These are phyloP conservation scores for Cordyceps farinosa DNA, from an alignment of 2,329 filamentous ascomycete species.

Conservation along the genomic window DNA sequence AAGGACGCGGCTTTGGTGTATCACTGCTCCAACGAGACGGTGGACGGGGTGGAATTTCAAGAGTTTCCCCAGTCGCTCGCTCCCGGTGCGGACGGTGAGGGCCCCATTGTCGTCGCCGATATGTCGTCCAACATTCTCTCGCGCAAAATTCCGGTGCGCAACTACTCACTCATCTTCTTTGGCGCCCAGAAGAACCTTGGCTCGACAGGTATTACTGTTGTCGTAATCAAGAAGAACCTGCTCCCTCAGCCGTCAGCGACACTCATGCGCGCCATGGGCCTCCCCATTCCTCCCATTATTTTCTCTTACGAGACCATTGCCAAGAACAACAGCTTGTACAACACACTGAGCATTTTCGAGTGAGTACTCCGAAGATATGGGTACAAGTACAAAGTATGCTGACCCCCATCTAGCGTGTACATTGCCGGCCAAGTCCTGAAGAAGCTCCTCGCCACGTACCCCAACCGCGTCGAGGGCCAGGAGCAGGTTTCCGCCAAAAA, in stretches of 20 bases:
- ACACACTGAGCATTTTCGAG: conserved; percentile 91
- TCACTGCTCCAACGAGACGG: conserved; percentile 91
- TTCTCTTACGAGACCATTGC: conserved; percentile 80
- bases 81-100: conserved; percentile 54
- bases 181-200: conserved; percentile 95
- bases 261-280: conserved; percentile 67
- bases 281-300: conserved; percentile 76
- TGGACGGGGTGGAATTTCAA: conserved; percentile 89
- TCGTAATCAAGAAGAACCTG: conserved; percentile 77
- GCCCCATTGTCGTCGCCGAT: conserved; percentile 79
- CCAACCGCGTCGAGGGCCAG: conserved; percentile 71
- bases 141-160: conserved; percentile 68
- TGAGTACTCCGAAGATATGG: conserved; percentile 33
- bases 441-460: conserved; percentile 62
- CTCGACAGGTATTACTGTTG: conserved; percentile 78
- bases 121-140: conserved; percentile 95
- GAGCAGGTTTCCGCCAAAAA: conserved; percentile 71
- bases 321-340: conserved; percentile 94
- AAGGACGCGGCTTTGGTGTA: conserved; percentile 72
- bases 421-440: conserved; percentile 86
- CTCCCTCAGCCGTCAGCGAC: conserved; percentile 62
- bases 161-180: conserved; percentile 84
- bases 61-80: conserved; percentile 63
- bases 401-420: conserved; percentile 59
- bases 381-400: not conserved